Evolutionary conservation across 306 rosid species (phyloP).

Genomic region (Dryas octopetala): DNA sequence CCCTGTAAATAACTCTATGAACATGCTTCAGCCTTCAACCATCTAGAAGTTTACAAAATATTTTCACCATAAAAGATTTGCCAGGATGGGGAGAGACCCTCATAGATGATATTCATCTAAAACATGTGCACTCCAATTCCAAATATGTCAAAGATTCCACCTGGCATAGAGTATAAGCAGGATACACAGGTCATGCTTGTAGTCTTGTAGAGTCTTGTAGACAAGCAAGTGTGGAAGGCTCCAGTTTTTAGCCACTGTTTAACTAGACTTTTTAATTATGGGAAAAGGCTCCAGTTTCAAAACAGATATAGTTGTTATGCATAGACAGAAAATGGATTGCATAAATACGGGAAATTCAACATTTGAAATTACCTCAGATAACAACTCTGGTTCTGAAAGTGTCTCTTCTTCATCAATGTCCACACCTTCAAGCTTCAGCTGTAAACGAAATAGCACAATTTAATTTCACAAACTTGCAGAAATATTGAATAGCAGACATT

Average conservation of each 20-base stretch:
- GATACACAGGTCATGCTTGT: not conserved
- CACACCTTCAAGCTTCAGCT: slow-evolving; percentile 80
- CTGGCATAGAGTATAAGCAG: too few species aligned
- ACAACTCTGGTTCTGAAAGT: slow-evolving; percentile 63
- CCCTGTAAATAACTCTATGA: not conserved
- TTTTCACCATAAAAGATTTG: not conserved
- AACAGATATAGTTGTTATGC: not conserved
- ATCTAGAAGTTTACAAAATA: slow-evolving; percentile 1
- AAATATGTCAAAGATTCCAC: not conserved
- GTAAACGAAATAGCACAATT: slow-evolving; percentile 19
- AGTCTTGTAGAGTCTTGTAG: too few species aligned
- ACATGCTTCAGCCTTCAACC: not conserved
- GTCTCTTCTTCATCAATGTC: slow-evolving; percentile 87
- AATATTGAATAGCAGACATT: not conserved
- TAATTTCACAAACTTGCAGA: slow-evolving; percentile 3
- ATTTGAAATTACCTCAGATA: slow-evolving; percentile 64
- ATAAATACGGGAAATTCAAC: slow-evolving; percentile 10
- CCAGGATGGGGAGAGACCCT: not conserved
- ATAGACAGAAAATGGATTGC: not conserved
- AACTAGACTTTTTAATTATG: not conserved
- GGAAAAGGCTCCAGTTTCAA: not conserved
- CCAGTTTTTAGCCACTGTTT: not conserved
- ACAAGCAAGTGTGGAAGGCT: not conserved
- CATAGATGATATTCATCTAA: not conserved
- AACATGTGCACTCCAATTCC: not conserved